These are phyloP conservation scores for Peronosclerospora sorghi DNA, from an alignment of 352 stramenopile species.

Conservation along the genomic window DNA sequence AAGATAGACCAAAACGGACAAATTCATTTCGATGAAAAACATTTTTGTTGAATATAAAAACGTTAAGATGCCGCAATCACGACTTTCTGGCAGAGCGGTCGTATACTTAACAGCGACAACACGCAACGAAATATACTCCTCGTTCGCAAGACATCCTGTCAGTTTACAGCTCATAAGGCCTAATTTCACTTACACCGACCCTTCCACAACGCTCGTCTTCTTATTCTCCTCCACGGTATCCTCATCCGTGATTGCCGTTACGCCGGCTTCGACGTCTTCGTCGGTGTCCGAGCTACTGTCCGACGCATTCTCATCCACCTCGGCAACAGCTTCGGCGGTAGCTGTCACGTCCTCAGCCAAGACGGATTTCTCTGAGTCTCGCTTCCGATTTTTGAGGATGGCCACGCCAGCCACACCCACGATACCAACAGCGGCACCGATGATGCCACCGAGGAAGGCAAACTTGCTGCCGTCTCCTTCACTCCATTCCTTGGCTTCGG, in stretches of 20 bases:
- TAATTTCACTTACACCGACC: slow-evolving; percentile 36
- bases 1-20: too few species aligned
- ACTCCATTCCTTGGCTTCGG: slow-evolving; percentile 32
- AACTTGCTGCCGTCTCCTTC: slow-evolving; percentile 26
- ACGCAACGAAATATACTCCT: slow-evolving; percentile 19
- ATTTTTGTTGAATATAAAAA: slow-evolving; percentile 5
- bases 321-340: slow-evolving; percentile 22
- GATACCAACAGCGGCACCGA: slow-evolving; percentile 39
- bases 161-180: slow-evolving; percentile 2
- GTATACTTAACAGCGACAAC: slow-evolving; percentile 5
- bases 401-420: slow-evolving; percentile 32
- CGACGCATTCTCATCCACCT: slow-evolving; percentile 28
- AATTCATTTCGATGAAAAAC: neutral
- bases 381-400: slow-evolving; percentile 38
- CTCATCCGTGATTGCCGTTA: slow-evolving; percentile 22
- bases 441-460: slow-evolving; percentile 25
- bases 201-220: slow-evolving; percentile 44
- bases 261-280: slow-evolving; percentile 21
- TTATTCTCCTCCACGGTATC: slow-evolving; percentile 21
- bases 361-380: slow-evolving; percentile 27
- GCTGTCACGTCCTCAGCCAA: slow-evolving; percentile 26
- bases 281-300: slow-evolving; percentile 34
- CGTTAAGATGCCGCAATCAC: slow-evolving; percentile 4
- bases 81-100: slow-evolving; percentile 7
- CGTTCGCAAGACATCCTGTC: slow-evolving; percentile 13